Base-by-base conservation (phyloP, 257 asterid species). In the Solanum pennellii region DNA sequence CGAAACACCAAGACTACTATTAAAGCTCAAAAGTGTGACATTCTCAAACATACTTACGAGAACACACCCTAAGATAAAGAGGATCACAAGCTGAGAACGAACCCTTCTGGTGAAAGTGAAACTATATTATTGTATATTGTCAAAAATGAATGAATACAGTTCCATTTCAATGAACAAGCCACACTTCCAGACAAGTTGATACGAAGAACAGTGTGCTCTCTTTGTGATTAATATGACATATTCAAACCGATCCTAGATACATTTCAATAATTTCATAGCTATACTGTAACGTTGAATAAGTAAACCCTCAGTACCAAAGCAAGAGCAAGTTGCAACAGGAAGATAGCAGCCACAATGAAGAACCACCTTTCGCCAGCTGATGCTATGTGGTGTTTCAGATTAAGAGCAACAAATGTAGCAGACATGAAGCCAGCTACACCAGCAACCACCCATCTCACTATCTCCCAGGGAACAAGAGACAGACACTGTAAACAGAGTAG, bases 361-460 rank as follows among this genome's bases (percentile, higher is more conserved):
- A 94, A 87, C 99, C 99, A 97, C 82, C 98, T 93, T 89, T 97
- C 99, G 35, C 99, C 99, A 12, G 99, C 98, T n/a, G 99, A 97
- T 73, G 87, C 90, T 11, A 97, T 95, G 92, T 97, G 99, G 92
- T 90, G 94, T 91, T 90, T 91, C 73, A 97, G 98, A 91, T 97
- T 97, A 87, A 96, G 93, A 52, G 98, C 96, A 27, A 97, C 98
- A 83, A 97, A 97, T 18, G 98, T 89, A 62, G 99, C 99, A 42
- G 99, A 97, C 97, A 94, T 93, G 89, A 95, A 91, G 23, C 99
- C 99, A 3, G 98, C 99, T 52, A 97, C 93, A 79, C 97, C 99
- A 29, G 99, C 96, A 14, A 95, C 82, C 79, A 95, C 95, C 98
- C 99, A 97, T 93, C 99, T 90, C 87, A 95, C 94, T 86, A 94